phyloP scores from a whole-genome alignment of 768 basidiomycete genomes.

The Lactarius trivialis region DNA sequence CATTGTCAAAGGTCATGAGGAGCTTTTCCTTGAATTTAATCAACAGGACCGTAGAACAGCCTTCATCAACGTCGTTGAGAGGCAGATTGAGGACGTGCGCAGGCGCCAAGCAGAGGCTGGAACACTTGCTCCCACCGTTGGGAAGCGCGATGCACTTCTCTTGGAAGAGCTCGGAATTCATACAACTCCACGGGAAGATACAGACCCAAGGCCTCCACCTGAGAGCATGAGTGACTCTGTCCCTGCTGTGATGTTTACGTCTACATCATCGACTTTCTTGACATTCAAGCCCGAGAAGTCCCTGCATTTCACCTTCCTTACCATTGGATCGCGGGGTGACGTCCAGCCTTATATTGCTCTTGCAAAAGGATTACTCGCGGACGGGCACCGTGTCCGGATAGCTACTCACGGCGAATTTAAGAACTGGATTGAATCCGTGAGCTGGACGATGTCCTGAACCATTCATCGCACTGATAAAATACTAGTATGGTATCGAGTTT shows the following conservation, averaged over 20 bases:
- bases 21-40: constrained; percentile 93
- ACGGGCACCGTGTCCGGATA: constrained; percentile 85
- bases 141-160: constrained; percentile 66
- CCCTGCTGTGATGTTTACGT: constrained; percentile 94
- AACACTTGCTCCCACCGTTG: constrained; percentile 37
- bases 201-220: constrained; percentile 40
- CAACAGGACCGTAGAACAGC: constrained; percentile 73
- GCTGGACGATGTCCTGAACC: constrained; percentile 25
- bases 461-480: not conserved
- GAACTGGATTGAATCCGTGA: constrained; percentile 90
- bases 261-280: constrained; percentile 91
- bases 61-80: constrained; percentile 68
- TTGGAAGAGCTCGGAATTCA: constrained; percentile 77
- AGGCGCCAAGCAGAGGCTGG: constrained; percentile 44
- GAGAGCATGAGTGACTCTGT: constrained; percentile 38
- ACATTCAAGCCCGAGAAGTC: constrained; percentile 89
- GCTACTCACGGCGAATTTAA: constrained; percentile 94
- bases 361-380: constrained; percentile 82
- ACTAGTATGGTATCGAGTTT: constrained; percentile 91
- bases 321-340: constrained; percentile 94
- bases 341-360: constrained; percentile 98
- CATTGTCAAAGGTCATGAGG: constrained; percentile 93
- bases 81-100: constrained; percentile 71
- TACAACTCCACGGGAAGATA: constrained; percentile 33
- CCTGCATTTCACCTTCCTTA: constrained; percentile 88